phyloP scores from a whole-genome alignment of 2,329 filamentous ascomycete genomes.

The Colletotrichum sansevieriae region DNA sequence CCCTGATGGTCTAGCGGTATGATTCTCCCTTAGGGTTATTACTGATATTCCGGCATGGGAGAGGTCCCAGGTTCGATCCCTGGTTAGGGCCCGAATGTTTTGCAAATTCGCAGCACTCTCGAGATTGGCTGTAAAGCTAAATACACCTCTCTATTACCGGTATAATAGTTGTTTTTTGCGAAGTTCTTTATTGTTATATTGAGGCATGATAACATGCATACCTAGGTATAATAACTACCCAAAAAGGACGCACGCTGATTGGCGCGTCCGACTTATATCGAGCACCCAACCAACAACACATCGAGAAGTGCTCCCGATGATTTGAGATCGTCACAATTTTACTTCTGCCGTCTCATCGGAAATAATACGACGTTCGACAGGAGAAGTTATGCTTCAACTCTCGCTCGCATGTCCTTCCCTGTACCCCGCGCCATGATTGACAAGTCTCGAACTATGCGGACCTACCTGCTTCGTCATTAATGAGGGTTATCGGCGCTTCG shows the following conservation, averaged over 20 bases:
- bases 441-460: constrained; percentile 1
- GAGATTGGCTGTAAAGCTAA: too few species aligned
- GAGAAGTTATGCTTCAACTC: neutral
- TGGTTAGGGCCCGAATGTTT: constrained; percentile 32
- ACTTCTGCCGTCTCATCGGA: constrained; percentile 7
- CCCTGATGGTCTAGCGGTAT: constrained; percentile 41
- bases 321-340: neutral
- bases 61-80: constrained; percentile 41
- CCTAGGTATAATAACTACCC: too few species aligned
- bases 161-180: too few species aligned
- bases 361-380: neutral
- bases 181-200: too few species aligned
- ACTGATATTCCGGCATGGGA: neutral
- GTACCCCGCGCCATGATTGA: neutral
- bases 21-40: constrained; percentile 39
- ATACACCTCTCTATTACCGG: too few species aligned
- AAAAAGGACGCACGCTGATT: too few species aligned
- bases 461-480: neutral
- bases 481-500: constrained; percentile 13
- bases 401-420: neutral
- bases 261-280: too few species aligned
- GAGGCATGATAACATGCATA: too few species aligned
- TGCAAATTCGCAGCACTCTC: neutral
- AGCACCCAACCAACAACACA: neutral
- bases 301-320: neutral